A percentile compares a stretch with the other conserved stretches of the same genome.
phyloP scores from a whole-genome alignment of 805 yeast genomes.

The Cyberlindnera mississippiensis region DNA sequence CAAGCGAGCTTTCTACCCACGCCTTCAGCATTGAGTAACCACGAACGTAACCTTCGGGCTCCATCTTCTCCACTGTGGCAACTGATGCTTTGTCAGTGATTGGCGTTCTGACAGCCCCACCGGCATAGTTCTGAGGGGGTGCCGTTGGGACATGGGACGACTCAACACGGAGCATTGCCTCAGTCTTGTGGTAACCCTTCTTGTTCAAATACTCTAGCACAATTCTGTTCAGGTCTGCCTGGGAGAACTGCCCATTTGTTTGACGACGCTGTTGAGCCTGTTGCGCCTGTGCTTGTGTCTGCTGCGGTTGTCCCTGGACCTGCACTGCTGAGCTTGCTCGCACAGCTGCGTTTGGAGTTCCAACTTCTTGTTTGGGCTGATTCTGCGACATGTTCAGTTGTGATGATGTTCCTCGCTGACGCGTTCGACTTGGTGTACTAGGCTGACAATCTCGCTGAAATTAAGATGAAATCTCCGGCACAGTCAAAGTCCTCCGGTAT shows the following conservation, averaged over 20 bases:
- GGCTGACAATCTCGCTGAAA: too few species aligned
- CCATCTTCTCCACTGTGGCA: constrained; percentile 25
- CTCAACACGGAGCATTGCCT: constrained; percentile 89
- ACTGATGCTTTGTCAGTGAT: constrained; percentile 17
- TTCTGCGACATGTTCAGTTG: too few species aligned
- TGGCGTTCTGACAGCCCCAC: constrained; percentile 16
- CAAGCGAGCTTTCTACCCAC: constrained; percentile 91
- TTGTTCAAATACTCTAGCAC: constrained; percentile 90
- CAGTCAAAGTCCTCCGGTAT: too few species aligned
- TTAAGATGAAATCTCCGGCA: too few species aligned
- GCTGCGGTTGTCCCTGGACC: too few species aligned
- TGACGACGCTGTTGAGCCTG: constrained; percentile 22
- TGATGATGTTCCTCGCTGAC: too few species aligned
- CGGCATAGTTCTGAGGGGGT: constrained; percentile 32
- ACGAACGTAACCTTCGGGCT: constrained; percentile 66
- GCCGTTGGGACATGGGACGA: constrained; percentile 58
- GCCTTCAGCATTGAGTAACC: constrained; percentile 77
- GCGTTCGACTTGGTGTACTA: too few species aligned
- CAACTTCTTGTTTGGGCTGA: too few species aligned
- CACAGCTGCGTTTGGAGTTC: too few species aligned
- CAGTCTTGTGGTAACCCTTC: constrained; percentile 92
- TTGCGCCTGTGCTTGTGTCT: constrained; percentile 7
- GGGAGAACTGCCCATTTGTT: constrained; percentile 49
- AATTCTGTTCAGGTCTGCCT: constrained; percentile 85
- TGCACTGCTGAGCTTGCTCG: too few species aligned